A percentile compares a stretch with the other conserved stretches of the same genome.
phyloP scores from a whole-genome alignment of 306 rosid species.

The Pterocarpus macrocarpus region DNA sequence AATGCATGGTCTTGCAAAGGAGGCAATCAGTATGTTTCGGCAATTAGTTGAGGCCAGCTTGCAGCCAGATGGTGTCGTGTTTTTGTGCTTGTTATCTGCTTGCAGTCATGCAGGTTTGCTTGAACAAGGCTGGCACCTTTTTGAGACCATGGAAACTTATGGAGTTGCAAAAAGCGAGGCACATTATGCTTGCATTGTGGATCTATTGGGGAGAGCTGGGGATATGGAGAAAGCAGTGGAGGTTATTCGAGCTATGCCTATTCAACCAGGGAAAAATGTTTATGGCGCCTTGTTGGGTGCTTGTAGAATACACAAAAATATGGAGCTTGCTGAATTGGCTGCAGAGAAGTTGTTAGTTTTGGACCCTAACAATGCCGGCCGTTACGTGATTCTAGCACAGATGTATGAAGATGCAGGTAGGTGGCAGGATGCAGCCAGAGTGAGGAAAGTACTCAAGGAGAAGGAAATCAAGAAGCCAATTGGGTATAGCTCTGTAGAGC shows the following conservation, averaged over 20 bases:
- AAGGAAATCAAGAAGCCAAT: slow-evolving; percentile 73
- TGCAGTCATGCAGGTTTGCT: slow-evolving; percentile 85
- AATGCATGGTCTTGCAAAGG: slow-evolving; percentile 67
- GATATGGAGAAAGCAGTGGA: slow-evolving; percentile 65
- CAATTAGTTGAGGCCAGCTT: slow-evolving; percentile 57
- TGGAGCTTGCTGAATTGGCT: slow-evolving; percentile 71
- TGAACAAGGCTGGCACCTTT: slow-evolving; percentile 65
- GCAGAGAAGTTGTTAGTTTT: slow-evolving; percentile 72
- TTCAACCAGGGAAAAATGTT: slow-evolving; percentile 73
- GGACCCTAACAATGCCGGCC: slow-evolving; percentile 71
- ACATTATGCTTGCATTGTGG: slow-evolving; percentile 87
- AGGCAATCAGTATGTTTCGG: slow-evolving; percentile 68
- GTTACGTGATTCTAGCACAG: slow-evolving; percentile 71
- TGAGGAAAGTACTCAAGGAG: slow-evolving; percentile 71
- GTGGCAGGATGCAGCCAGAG: slow-evolving; percentile 79
- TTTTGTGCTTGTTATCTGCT: slow-evolving; percentile 69
- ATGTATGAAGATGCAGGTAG: slow-evolving; percentile 78
- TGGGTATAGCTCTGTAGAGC: slow-evolving; percentile 78
- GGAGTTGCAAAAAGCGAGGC: slow-evolving; percentile 65
- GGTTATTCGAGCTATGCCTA: slow-evolving; percentile 70
- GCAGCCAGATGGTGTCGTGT: slow-evolving; percentile 61
- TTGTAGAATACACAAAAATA: slow-evolving; percentile 72
- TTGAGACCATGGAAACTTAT: slow-evolving; percentile 63
- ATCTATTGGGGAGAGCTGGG: slow-evolving; percentile 85
- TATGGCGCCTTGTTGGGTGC: slow-evolving; percentile 88